These are phyloP conservation scores for Hypoxylon fuscum DNA, from an alignment of 495 filamentous ascomycete genomes.

Conservation along the genomic window DNA sequence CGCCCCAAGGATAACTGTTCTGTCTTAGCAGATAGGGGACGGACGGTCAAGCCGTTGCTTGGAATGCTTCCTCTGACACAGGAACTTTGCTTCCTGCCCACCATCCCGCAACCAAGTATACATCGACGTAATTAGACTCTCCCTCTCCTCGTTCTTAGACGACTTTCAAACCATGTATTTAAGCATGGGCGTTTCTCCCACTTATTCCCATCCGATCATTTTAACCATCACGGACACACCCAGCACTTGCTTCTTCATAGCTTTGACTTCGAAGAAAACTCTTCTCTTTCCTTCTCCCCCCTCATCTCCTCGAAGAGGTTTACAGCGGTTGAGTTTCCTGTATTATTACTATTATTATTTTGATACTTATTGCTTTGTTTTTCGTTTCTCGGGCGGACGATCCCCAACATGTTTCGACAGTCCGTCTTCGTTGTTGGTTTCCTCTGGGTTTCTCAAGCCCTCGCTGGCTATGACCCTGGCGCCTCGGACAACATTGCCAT, in stretches of 20 bases:
- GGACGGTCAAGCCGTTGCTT: slow-evolving; percentile 17
- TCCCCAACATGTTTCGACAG: slow-evolving; percentile 10
- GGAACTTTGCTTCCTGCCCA: slow-evolving; percentile 1
- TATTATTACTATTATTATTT: background rate
- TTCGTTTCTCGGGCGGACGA: background rate
- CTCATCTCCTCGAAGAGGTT: background rate
- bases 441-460: slow-evolving; percentile 16
- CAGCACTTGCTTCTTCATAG: slow-evolving; percentile 4
- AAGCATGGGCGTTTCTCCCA: background rate
- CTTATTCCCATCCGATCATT: background rate
- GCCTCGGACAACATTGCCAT: slow-evolving; percentile 67
- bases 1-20: background rate
- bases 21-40: background rate
- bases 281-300: background rate
- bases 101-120: background rate
- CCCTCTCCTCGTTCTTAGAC: background rate
- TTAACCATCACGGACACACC: background rate
- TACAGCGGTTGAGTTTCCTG: background rate
- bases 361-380: background rate
- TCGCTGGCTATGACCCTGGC: slow-evolving; percentile 58
- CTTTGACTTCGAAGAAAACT: slow-evolving; percentile 1
- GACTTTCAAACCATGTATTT: slow-evolving; percentile 23
- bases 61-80: slow-evolving; percentile 25
- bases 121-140: slow-evolving; percentile 6
- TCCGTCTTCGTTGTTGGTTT: background rate